Conservation (phyloP, 345 rosid species). For the Eucalyptus grandis region DNA sequence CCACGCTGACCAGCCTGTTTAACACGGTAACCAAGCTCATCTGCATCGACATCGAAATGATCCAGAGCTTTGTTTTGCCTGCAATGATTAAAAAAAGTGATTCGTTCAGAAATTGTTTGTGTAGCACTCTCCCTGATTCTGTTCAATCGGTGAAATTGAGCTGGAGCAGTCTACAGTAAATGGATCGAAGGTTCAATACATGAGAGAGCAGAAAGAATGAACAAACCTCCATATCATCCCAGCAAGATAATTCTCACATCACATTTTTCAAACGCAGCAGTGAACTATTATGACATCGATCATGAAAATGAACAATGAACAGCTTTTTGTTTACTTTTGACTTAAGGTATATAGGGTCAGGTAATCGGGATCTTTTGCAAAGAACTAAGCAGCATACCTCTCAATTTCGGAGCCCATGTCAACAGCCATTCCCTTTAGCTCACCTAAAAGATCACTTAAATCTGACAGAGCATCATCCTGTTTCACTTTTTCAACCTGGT, state of each 20-base stretch:
- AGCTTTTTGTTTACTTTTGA: not conserved
- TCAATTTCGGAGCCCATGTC: slow-evolving; percentile 63
- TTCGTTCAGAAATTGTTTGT: not conserved
- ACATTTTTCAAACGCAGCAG: not conserved
- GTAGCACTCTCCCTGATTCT: not conserved
- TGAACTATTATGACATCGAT: not conserved
- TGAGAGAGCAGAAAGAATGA: not conserved
- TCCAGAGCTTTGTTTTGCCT: slow-evolving; percentile 69
- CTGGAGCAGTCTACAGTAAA: not conserved
- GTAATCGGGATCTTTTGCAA: not conserved
- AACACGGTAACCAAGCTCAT: slow-evolving; percentile 59
- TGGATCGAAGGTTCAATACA: not conserved
- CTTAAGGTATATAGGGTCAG: not conserved
- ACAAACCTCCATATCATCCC: not conserved
- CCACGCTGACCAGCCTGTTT: slow-evolving; percentile 60
- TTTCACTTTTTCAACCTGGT: slow-evolving; percentile 63
- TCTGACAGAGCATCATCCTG: slow-evolving; percentile 78
- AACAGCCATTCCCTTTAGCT: slow-evolving; percentile 75
- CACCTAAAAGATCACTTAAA: slow-evolving; percentile 59
- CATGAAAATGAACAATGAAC: not conserved
- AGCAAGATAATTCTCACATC: not conserved
- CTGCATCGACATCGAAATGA: slow-evolving; percentile 53
- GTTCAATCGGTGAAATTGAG: not conserved
- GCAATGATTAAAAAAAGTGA: slow-evolving; percentile 3
- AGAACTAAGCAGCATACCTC: slow-evolving; percentile 22